Conservation (phyloP, 805 yeast species). For the Millerozyma acaciae region DNA sequence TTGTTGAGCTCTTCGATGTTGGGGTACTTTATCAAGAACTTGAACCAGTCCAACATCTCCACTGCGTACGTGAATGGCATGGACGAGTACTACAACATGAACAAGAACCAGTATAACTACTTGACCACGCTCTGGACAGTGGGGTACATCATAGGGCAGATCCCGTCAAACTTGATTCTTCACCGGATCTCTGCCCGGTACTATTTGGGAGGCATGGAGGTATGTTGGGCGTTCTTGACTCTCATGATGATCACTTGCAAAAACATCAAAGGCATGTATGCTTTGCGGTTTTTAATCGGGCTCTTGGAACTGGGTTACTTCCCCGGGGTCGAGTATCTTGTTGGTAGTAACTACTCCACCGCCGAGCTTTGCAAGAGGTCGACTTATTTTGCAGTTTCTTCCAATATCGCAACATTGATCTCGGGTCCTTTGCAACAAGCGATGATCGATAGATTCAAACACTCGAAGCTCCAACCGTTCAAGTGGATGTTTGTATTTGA, state of each 20-base stretch:
- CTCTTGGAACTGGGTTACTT: slow-evolving; percentile 47
- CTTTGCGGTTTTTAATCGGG: slow-evolving; percentile 38
- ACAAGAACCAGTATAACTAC: slow-evolving; percentile 42
- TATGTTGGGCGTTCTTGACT: slow-evolving; percentile 29
- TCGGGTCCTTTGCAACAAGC: slow-evolving; percentile 33
- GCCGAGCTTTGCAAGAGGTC: slow-evolving; percentile 27
- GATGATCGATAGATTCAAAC: slow-evolving; percentile 19
- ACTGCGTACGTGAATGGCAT: slow-evolving; percentile 47
- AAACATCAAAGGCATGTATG: slow-evolving; percentile 21
- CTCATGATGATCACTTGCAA: slow-evolving; percentile 23
- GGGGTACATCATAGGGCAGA: slow-evolving; percentile 50
- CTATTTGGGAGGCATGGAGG: slow-evolving; percentile 33
- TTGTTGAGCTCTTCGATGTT: slow-evolving; percentile 54
- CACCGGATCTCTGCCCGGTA: slow-evolving; percentile 34
- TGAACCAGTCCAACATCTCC: slow-evolving; percentile 39
- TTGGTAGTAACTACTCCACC: slow-evolving; percentile 28
- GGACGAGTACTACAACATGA: slow-evolving; percentile 41
- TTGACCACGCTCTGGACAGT: slow-evolving; percentile 44
- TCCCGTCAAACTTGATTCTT: slow-evolving; percentile 42
- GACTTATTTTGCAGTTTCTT: slow-evolving; percentile 27
- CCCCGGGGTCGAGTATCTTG: slow-evolving; percentile 57
- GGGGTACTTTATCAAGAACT: slow-evolving; percentile 46
- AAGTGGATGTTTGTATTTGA: slow-evolving; percentile 35
- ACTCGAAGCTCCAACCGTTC: slow-evolving; percentile 23
- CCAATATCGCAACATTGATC: slow-evolving; percentile 23